Evolutionary conservation across 2,329 filamentous ascomycete genomes (phyloP).

Genomic region (Stemphylium vesicarium): DNA sequence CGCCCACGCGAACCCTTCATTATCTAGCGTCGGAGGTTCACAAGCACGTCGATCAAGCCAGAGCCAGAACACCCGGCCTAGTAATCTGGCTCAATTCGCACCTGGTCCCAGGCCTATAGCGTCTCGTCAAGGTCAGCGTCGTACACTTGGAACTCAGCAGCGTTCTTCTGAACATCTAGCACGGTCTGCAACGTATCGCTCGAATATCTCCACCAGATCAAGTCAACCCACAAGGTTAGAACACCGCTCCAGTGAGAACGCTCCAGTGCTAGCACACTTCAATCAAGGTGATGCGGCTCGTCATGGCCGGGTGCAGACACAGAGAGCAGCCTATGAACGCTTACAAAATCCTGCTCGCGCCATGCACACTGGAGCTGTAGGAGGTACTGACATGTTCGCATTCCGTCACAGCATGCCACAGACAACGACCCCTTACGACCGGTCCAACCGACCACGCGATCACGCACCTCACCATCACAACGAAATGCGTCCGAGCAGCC

Average conservation of each 20-base stretch:
- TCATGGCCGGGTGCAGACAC: slow-evolving; percentile 20
- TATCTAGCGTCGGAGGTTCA: neutral
- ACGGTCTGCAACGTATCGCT: neutral
- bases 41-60: neutral
- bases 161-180: neutral
- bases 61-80: neutral
- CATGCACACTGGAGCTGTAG: slow-evolving; percentile 5
- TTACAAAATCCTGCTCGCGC: slow-evolving; percentile 16
- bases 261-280: slow-evolving; percentile 8
- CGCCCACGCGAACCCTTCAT: neutral
- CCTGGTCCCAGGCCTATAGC: neutral
- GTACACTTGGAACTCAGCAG: neutral
- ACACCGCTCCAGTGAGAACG: slow-evolving; percentile 36
- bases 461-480: slow-evolving; percentile 4
- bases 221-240: slow-evolving; percentile 5
- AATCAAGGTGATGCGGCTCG: slow-evolving; percentile 1
- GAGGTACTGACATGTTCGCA: neutral
- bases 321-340: slow-evolving; percentile 24
- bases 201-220: slow-evolving; percentile 8
- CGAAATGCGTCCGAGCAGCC: slow-evolving; percentile 15
- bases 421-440: slow-evolving; percentile 12
- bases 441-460: slow-evolving; percentile 18
- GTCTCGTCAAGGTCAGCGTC: neutral
- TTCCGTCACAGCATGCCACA: slow-evolving; percentile 23
- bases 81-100: neutral